Percentiles rank a stretch among this genome's conserved stretches.
These are phyloP conservation scores for Mycena albidolilacea DNA, from an alignment of 768 basidiomycete genomes.

Conservation along the genomic window DNA sequence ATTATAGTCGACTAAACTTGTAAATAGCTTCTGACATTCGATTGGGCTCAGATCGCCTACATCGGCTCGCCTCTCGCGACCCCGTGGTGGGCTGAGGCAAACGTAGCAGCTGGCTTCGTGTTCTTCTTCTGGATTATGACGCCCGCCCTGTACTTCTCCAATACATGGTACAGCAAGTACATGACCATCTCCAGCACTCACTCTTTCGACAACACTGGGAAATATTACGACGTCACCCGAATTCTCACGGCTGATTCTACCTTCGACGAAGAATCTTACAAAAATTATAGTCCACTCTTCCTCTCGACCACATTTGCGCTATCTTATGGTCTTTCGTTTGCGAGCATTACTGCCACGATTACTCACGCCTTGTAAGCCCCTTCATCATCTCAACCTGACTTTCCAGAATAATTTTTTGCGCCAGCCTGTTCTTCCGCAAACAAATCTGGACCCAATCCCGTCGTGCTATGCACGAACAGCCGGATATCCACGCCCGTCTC, in stretches of 20 bases:
- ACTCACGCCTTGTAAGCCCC: background rate
- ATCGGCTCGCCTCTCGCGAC: constrained; percentile 57
- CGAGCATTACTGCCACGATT: constrained; percentile 68
- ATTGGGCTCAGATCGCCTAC: constrained; percentile 36
- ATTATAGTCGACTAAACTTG: background rate
- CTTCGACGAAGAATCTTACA: constrained; percentile 69
- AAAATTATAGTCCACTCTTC: constrained; percentile 25
- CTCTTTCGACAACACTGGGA: constrained; percentile 67
- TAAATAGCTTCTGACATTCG: constrained; percentile 62
- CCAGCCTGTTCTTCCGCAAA: constrained; percentile 81
- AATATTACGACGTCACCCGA: constrained; percentile 67
- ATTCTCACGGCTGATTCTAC: constrained; percentile 69
- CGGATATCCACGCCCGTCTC: constrained; percentile 87
- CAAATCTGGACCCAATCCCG: constrained; percentile 82
- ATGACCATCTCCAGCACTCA: background rate
- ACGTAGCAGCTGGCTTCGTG: constrained; percentile 53
- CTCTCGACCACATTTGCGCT: constrained; percentile 45
- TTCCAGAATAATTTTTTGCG: constrained; percentile 63
- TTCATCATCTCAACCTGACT: too few relatives aligned
- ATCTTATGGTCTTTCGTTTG: constrained; percentile 73
- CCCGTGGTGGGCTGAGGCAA: constrained; percentile 54
- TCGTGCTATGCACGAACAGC: constrained; percentile 81
- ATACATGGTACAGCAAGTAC: background rate
- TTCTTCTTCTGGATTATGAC: constrained; percentile 60
- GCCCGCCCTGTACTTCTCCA: constrained; percentile 33